A percentile compares a stretch with the other conserved stretches of the same genome.
These are phyloP conservation scores for Cutaneotrichosporon sp. DNA, from an alignment of 1,284 basidiomycete species.

Conservation along the genomic window DNA sequence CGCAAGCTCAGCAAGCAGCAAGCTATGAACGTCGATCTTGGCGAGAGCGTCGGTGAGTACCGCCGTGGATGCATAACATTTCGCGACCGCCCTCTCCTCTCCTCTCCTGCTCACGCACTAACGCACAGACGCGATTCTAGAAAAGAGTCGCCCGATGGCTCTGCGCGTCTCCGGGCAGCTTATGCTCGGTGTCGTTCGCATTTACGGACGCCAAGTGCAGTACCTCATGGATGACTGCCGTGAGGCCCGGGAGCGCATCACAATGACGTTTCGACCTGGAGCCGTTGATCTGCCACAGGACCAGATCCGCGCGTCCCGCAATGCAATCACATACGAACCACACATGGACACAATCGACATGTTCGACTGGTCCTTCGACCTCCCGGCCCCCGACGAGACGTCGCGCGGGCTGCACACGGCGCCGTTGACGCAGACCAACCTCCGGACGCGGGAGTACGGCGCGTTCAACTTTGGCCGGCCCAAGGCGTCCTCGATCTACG, in stretches of 20 bases:
- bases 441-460: conserved; percentile 38
- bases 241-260: conserved; percentile 90
- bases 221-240: conserved; percentile 97
- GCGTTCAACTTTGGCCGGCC: conserved; percentile 45
- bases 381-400: conserved; percentile 11
- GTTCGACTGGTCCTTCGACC: conserved; percentile 37
- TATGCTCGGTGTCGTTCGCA: conserved; percentile 90
- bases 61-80: neutral
- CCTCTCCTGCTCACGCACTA: neutral
- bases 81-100: no score
- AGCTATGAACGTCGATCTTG: conserved; percentile 88
- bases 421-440: conserved; percentile 23
- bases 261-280: conserved; percentile 91
- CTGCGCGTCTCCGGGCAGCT: conserved; percentile 91
- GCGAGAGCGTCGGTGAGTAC: conserved; percentile 77
- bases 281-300: conserved; percentile 92
- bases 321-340: conserved; percentile 51
- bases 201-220: conserved; percentile 95
- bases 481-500: conserved; percentile 48
- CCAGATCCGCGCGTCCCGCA: conserved; percentile 78
- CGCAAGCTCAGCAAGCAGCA: conserved; percentile 94
- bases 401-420: conserved; percentile 20
- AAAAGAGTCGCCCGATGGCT: conserved; percentile 79
- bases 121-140: conserved; percentile 67
- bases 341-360: conserved; percentile 30